Base-by-base conservation (phyloP, 345 rosid genomes). In the Eutrema heterophyllum region DNA sequence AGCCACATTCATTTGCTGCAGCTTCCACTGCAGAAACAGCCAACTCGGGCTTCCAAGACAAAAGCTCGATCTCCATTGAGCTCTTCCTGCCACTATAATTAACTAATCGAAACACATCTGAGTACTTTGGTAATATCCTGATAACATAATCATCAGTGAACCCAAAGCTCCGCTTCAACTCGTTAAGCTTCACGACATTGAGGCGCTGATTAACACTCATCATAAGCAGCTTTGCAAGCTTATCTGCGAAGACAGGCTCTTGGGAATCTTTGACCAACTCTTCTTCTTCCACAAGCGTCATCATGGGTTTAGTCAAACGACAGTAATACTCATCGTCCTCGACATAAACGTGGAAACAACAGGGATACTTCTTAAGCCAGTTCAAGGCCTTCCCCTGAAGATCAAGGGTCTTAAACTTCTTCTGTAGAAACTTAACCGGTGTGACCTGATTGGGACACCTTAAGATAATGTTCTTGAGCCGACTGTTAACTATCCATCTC, bases 321-420 rank as follows among this genome's bases (percentile, higher is more conserved):
- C 93, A 88, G 77, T 80, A 82, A 78, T 86, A 79, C 83, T 91
- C 96, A 63, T 89, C 85, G 14, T 80, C 75, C 70, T 81, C 76
- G 5, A 87, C 83, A 67, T 82, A 88, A 8, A 89, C 86, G n/a
- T 87, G 84, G 70, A 87, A 94, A 76, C 95, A 94, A 72, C 93
- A 87, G 3, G 98, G 98, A 45, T 94, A 94, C 67, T 94, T 91
- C 73, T 87, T 88, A 35, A 91, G 83, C 98, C 98, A 94, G 73
- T 94, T 91, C 65, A 91, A 73, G 4, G 97, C 97, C 44, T 89
- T 94, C 16, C 98, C 98, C 76, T 89, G 96, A 51, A 94, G 93
- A 83, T 94, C 98, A 68, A 94, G 96, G 38, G 85, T 86, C 78
- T 88, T 94, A 72, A 94, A 94, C 86, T 91, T 91, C 81, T 89